Evolutionary conservation across 371 early-diverging fungal species (phyloP), one percentile per base, ranked within the genome.

Genomic region (Mortierella sp.): DNA sequence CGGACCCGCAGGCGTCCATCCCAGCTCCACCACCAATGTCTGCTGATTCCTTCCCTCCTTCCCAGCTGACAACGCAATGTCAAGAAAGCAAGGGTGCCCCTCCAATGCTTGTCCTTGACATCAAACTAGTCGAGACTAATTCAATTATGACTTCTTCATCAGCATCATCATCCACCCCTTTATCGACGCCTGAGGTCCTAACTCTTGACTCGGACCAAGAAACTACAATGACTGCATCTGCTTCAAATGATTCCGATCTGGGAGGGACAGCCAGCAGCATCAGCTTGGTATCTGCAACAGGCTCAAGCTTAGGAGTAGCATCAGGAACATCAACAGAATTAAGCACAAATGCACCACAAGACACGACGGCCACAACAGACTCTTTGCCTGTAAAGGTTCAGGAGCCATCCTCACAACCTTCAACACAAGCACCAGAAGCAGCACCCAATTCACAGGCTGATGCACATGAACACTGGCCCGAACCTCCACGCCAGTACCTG

Each of bases 401-500:
- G 4, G 52, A 13, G 16, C 1, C 33, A 7, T 19, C 41, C 38
- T n/a, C 61, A 10, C 58, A 58, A 58, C 11, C 21, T 11, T 36
- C 62, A 22, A 13, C n/a, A 43, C 28, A 36, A 45, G 62, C 8
- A 24, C 28, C 21, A 24, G 43, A 36, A 13, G 45, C 62, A 45
- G 8, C 28, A 24, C 40, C 59, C 16, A 38, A 40, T 2, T 38
- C 38, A 4, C 33, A 50, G 21, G 4, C 5, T 15, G 52, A 9
- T 28, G 22, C 52, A 9, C 53, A 32, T 24, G 61, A 32, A 24
- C 50, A 45, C 5, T 79, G 80, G 80, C 71, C 80, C 38, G 82
- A 81, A 61, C 68, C 50, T 9, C 82, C 76, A 59, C 76, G 76
- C 45, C 65, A 74, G 38, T 77, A 67, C 32, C 67, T 84, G 5